Evolutionary conservation across 257 asterid species (phyloP), one percentile per base, ranked within the genome.

Genomic region (Penstemon newberryi): DNA sequence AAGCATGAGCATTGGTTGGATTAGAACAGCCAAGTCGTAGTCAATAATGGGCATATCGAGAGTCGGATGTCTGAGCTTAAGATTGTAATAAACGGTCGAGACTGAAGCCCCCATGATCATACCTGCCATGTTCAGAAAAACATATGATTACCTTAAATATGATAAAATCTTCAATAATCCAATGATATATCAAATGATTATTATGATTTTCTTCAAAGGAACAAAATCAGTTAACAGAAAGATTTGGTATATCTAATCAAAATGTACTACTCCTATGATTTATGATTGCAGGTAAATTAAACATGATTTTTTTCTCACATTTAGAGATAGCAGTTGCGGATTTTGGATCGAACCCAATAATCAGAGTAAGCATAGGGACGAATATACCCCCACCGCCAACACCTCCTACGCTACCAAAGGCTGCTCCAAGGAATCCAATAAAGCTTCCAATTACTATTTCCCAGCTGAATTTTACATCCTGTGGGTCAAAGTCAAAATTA

Each of bases 61-160:
- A 5, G 97, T 90, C 1, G 99, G 99, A 86, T 94, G 99, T 65
- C 90, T 80, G 77, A 90, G 92, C 80, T 72, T 87, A 70, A 94
- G 95, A 75, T 94, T 94, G 77, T 87, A 94, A 80, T 94, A 90
- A 60, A 94, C 99, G 40, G 97, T 89, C 5, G 99, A 90, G 66
- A 58, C 87, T 8, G 99, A 79, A 68, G 91, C 97, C 58, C 99
- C 99, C 99, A 90, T 94, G 80, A 94, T 94, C 99, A 94, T 94
- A 82, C 97, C 99, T 94, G 88, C 54, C 42, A 75, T 25, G 33
- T 25, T 25, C 33, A 25, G 33, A 2, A 25, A 25, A 25, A 25
- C 33, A 25, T 25, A 44, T 63, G 67, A 70, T 42, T 69, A 39
- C 67, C 67, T 42, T 64, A 51, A 45, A 58, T 63, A 43, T 50